Conservation (phyloP, 306 rosid species). For the Cucurbita pepo region DNA sequence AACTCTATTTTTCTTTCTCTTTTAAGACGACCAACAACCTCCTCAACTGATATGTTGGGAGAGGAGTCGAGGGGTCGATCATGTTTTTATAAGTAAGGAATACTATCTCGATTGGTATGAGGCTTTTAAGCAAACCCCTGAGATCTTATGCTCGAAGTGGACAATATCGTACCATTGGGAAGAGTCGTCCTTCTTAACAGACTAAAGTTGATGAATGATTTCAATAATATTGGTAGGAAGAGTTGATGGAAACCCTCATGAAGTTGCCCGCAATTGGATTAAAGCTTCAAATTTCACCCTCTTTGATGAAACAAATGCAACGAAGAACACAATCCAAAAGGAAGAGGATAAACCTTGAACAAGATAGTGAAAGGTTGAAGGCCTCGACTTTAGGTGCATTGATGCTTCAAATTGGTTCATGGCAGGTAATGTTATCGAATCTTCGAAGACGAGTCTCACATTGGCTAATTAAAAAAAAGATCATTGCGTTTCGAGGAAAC, state of each 20-base stretch:
- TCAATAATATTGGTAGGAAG: not conserved
- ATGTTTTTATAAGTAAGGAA: too few species aligned
- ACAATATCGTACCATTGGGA: too few species aligned
- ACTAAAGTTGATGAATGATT: too few species aligned
- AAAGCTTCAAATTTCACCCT: not conserved
- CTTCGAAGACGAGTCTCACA: not conserved
- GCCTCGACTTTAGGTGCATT: conserved; percentile 1
- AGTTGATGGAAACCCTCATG: not conserved
- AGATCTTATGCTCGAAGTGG: too few species aligned
- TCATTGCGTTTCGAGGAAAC: too few species aligned
- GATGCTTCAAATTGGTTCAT: not conserved
- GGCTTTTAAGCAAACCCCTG: too few species aligned
- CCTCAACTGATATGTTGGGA: too few species aligned
- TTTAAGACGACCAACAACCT: too few species aligned
- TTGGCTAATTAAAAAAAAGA: too few species aligned
- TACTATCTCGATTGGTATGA: too few species aligned
- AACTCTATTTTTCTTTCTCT: not conserved
- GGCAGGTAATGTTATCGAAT: not conserved
- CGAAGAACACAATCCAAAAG: not conserved
- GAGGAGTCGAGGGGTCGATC: too few species aligned
- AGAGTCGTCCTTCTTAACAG: too few species aligned
- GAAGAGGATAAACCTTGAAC: not conserved
- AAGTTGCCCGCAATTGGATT: not conserved
- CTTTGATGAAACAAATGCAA: not conserved
- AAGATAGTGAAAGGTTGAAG: not conserved